Evolutionary conservation across 164 flowering plant species (phyloP).

Genomic region (Stephania japonica): DNA sequence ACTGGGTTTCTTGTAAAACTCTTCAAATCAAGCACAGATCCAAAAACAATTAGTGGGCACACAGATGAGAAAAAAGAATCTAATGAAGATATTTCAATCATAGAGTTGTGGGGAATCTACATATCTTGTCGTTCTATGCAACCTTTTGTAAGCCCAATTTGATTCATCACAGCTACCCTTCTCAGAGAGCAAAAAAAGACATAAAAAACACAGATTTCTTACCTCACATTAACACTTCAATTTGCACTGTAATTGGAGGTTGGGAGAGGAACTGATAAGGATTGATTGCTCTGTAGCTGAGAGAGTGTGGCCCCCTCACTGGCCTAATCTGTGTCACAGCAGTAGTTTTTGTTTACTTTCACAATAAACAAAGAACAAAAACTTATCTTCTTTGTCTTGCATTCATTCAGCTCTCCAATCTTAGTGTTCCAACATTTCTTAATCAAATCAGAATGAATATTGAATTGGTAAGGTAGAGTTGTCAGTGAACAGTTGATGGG

Average conservation of each 20-base stretch:
- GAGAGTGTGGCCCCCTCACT: not conserved
- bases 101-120: constrained; percentile 1
- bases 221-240: not conserved
- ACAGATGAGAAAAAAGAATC: not conserved
- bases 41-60: not conserved
- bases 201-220: not conserved
- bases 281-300: not conserved
- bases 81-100: constrained; percentile 2
- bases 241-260: not conserved
- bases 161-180: not conserved
- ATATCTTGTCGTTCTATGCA: not conserved
- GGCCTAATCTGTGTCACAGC: not conserved
- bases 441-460: no score
- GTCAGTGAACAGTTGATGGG: no score
- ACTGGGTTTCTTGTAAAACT: not conserved
- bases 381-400: no score
- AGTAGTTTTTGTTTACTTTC: no score
- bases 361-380: no score
- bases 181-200: not conserved
- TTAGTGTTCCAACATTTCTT: not conserved
- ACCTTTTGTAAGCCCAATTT: not conserved
- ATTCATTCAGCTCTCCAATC: not conserved
- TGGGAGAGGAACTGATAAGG: not conserved
- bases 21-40: not conserved
- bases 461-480: not conserved